These are phyloP conservation scores for Herpetomonas muscarum DNA, from an alignment of 208 protist species.

Conservation along the genomic window DNA sequence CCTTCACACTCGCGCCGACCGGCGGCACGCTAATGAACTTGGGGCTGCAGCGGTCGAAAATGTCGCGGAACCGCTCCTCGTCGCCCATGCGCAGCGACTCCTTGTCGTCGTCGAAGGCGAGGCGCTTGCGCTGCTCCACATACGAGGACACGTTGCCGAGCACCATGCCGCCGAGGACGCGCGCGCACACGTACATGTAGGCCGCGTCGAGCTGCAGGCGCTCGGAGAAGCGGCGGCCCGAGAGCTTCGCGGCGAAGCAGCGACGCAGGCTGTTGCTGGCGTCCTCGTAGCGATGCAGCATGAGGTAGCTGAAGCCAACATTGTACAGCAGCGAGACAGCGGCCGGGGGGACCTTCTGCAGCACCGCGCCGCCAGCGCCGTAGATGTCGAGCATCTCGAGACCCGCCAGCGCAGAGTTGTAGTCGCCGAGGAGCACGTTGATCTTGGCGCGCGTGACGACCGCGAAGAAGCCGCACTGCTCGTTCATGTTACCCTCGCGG, in stretches of 20 bases:
- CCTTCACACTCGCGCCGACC: constrained; percentile 51
- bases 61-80: constrained; percentile 87
- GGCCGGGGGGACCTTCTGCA: constrained; percentile 62
- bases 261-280: constrained; percentile 77
- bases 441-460: constrained; percentile 76
- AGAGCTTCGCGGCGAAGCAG: constrained; percentile 61
- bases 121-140: constrained; percentile 47
- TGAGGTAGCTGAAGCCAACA: constrained; percentile 89
- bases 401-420: constrained; percentile 68
- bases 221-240: constrained; percentile 77
- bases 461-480: constrained; percentile 81
- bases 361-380: constrained; percentile 51
- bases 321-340: constrained; percentile 81
- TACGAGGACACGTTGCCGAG: constrained; percentile 62
- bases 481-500: constrained; percentile 25
- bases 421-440: constrained; percentile 83
- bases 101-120: constrained; percentile 82
- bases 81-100: constrained; percentile 72
- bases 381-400: constrained; percentile 74
- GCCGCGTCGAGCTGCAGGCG: constrained; percentile 76
- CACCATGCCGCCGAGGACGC: constrained; percentile 79
- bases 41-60: constrained; percentile 88
- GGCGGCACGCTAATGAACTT: constrained; percentile 83
- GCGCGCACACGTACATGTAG: constrained; percentile 78
- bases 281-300: constrained; percentile 88